phyloP scores from a whole-genome alignment of 768 basidiomycete genomes.

The Naganishia onofrii region DNA sequence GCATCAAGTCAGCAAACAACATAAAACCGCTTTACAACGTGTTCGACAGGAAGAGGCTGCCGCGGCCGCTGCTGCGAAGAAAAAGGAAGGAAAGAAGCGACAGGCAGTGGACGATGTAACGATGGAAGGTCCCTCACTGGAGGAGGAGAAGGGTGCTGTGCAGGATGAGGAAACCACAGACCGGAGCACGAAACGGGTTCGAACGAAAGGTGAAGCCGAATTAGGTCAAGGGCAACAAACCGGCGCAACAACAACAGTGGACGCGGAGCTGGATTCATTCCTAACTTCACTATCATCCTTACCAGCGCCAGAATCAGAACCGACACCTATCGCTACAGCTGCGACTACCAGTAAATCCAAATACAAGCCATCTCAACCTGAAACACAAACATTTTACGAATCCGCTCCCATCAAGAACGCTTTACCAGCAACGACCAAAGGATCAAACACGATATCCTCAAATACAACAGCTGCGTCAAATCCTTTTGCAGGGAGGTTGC shows the following conservation, averaged over 20 bases:
- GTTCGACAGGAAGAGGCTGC: constrained; percentile 24
- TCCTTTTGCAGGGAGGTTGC: constrained; percentile 26
- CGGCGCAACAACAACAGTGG: background rate
- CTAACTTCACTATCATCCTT: constrained; percentile 23
- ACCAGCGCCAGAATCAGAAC: background rate
- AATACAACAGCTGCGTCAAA: constrained; percentile 20
- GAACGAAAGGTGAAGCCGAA: background rate
- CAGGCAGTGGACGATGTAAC: constrained; percentile 17
- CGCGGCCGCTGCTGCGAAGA: constrained; percentile 12
- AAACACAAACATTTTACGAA: constrained; percentile 44
- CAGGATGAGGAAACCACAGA: background rate
- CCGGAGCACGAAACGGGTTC: constrained; percentile 2
- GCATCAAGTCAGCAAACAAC: constrained; percentile 28
- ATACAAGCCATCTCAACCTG: constrained; percentile 36
- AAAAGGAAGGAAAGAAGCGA: constrained; percentile 24
- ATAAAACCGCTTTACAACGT: constrained; percentile 27
- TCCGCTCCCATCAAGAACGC: constrained; percentile 42
- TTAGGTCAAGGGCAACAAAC: background rate
- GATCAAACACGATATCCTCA: constrained; percentile 22
- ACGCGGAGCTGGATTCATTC: constrained; percentile 31
- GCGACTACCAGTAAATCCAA: constrained; percentile 20
- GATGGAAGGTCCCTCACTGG: background rate
- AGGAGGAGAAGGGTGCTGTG: background rate
- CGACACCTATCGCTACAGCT: background rate
- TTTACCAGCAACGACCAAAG: constrained; percentile 8